Evolutionary conservation across 441 rosid genomes (phyloP).

Genomic region (Capsella rubella): DNA sequence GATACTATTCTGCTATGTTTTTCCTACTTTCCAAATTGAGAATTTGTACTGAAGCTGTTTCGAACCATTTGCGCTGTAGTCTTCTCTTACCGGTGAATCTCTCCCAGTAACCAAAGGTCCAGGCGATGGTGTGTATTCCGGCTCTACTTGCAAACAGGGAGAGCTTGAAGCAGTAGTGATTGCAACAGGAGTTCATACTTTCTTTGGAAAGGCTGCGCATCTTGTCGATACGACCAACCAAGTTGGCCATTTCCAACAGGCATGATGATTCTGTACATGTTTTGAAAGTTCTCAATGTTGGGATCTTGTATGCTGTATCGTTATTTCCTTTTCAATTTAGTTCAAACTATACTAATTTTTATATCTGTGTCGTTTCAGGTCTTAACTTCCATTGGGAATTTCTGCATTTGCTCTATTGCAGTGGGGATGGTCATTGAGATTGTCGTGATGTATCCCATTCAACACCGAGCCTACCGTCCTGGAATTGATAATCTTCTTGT

Average conservation of each 20-base stretch:
- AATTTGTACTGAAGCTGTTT: slow-evolving; percentile 18
- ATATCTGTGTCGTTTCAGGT: slow-evolving; percentile 53
- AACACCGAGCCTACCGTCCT: slow-evolving; percentile 85
- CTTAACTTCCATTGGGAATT: slow-evolving; percentile 96
- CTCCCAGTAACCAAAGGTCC: slow-evolving; percentile 96
- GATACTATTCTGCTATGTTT: not conserved
- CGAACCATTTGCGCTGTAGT: slow-evolving; percentile 51
- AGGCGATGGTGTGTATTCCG: slow-evolving; percentile 95
- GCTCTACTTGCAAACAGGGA: slow-evolving; percentile 97
- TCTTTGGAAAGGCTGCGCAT: slow-evolving; percentile 97
- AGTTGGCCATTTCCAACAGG: slow-evolving; percentile 99
- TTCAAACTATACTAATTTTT: slow-evolving; percentile 9
- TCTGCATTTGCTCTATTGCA: slow-evolving; percentile 95
- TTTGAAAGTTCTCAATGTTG: not conserved
- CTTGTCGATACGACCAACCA: slow-evolving; percentile 95
- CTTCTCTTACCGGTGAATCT: slow-evolving; percentile 96
- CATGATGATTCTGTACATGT: slow-evolving; percentile 36
- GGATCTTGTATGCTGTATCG: slow-evolving; percentile 14
- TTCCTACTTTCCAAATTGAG: not conserved
- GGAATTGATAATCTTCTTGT: slow-evolving; percentile 97
- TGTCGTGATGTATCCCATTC: slow-evolving; percentile 94
- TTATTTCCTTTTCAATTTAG: slow-evolving; percentile 11
- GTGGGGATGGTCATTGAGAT: slow-evolving; percentile 94
- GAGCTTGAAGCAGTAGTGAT: slow-evolving; percentile 94
- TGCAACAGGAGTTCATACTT: slow-evolving; percentile 95